Base-by-base conservation (phyloP, 352 stramenopile species). In the Phytophthora cajani region DNA sequence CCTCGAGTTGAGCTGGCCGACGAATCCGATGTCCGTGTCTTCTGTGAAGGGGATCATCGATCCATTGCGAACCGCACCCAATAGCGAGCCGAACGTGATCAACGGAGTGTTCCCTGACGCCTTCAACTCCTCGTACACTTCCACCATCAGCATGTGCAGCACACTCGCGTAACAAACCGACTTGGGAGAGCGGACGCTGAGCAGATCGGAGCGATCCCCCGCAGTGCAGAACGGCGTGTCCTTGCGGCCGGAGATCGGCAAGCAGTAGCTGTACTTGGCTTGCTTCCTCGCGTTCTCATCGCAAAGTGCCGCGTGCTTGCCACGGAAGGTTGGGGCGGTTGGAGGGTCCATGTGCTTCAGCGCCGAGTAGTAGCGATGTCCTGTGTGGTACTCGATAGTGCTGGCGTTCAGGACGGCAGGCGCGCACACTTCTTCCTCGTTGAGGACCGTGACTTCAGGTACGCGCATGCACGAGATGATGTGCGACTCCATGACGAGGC, bases 11-110 rank as follows among this genome's bases (percentile, higher is more conserved):
- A 74, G 62, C 6, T 62, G 25, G 2, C 72, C 52, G 12, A 69
- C 69, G 58, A 81, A 86, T 2, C 75, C 80, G 9, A 90, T 69
- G 61, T 90, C 82, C 8, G 70, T 75, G 71, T 88, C 82, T 59
- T 87, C 79, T 2, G 78, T 88, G 69, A 84, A 90, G 14, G 82
- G 74, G 64, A 90, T 88, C 53, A 80, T 79, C 51, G 78, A 83
- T 1, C 57, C 64, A 51, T 87, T 82, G 19, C 80, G 78, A 3
- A 90, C 64, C 30, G 79, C 81, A 42, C 81, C 81, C 0, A 89
- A 66, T 36, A 89, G 59, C 42, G 82, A 79, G 16, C 82, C 82
- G 21, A 75, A 90, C 3, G 80, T 61, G 38, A 88, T 55, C 16
- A 75, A 51, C 32, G 82, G 82, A 7, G 64, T 60, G 9, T 67